Base-by-base conservation (phyloP, 2,329 filamentous ascomycete species). In the Emericellopsis atlantica region DNA sequence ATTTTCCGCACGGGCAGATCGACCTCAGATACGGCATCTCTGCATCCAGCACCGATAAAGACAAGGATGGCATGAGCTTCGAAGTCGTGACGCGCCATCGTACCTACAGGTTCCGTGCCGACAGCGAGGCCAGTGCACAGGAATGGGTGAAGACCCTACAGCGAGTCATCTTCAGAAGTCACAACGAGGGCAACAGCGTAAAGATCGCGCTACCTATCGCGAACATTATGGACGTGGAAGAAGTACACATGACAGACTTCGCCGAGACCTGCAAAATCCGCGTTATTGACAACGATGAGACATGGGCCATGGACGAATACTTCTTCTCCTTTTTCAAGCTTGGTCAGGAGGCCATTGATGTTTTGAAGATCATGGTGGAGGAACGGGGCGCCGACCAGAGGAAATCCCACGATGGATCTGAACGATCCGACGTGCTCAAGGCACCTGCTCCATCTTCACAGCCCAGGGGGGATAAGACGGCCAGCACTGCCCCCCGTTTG, bases 121-220 rank as follows among this genome's bases (percentile, higher is more conserved):
- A 98, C 56, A 95, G 86, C 55, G 71, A 76, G 1, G 73, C 80
- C 4, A 95, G 85, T 55, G 92, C 92, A 10, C 92, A 87, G 58
- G 92, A 96, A 66, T 98, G 92, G 92, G 89, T 95, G 36, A 92
- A 92, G 60, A 79, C 84, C 40, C 67, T 98, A 22, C 90, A 95
- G 55, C 84, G 92, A 44, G 89, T 95, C 50, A 95, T 96, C 43
- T 96, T 96, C 55, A 76, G 89, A 39, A 90, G 88, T 10, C 89
- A 93, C 61, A 96, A 96, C 54, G 90, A 95, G 47, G 90, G 92
- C 9, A 89, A 95, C 55, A 95, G 89, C 54, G 86, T 98, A 58
- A 96, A 96, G 65, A 93, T 96, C 42, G 92, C 85, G 1, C 64
- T 96, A 23, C 90, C 89, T 1, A 84, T 95, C 40, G 74, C 81